Evolutionary conservation across 2,329 filamentous ascomycete species (phyloP), one percentile per base, ranked within the genome.

Genomic region (Diplodia sapinea): DNA sequence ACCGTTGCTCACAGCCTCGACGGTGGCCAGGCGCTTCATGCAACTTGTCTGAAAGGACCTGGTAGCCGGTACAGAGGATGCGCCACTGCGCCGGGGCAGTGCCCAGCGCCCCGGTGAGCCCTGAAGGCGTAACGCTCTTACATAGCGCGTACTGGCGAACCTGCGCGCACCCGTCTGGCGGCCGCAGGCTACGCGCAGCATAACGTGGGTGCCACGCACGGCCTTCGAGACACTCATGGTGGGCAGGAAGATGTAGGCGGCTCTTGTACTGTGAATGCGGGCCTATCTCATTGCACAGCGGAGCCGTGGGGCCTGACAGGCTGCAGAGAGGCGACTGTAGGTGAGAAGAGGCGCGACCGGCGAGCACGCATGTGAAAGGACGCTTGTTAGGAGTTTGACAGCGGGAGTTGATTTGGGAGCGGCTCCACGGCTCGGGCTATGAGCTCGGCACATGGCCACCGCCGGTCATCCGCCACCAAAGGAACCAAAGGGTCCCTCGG

Each of bases 1-100:
- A 67, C 65, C 65, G 33, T 67, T 61, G 36, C 31, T 15, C 43
- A 67, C 65, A 17, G 65, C 65, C 55, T 61, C 56, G 9, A 67
- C 49, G 4, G 56, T 67, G 26, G 55, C 55, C 55, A 67, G 47
- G 15, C 49, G 47, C 33, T 55, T 47, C 20, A 43, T 33, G 56
- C 49, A 47, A 36, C 55, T 67, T 29, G 47, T 61, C 20, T 52
- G 65, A 26, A 62, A 67, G 12, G 55, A 36, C 26, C 65, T 49
- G 43, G 55, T 62, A 55, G 55, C 55, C 31, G 65, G 15, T 5
- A 49, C 17, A 17, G 54, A 17, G 55, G 56, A 62, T 26, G 49
- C 55, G 55, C 65, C 55, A 31, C 29, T 23, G 38, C 26, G 43
- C 26, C 65, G 56, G 47, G 65, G 65, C 43, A 67, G 47, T n/a